phyloP scores from a whole-genome alignment of 768 basidiomycete genomes.

The Amanita brunnescens region DNA sequence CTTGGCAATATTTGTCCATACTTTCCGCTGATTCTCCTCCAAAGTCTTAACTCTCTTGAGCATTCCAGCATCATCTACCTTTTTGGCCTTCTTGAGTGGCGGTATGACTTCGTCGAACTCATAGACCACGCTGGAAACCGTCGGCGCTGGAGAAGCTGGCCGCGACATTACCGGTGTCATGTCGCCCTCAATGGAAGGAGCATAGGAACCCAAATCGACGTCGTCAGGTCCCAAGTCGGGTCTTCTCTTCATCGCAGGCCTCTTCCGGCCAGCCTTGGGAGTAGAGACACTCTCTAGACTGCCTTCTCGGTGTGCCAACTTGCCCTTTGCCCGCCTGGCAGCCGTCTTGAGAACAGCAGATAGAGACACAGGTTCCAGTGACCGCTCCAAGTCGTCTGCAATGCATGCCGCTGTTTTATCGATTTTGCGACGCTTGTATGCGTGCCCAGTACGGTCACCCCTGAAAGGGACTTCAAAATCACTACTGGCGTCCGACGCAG shows the following conservation, averaged over 20 bases:
- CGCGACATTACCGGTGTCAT: constrained; percentile 61
- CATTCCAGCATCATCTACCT: constrained; percentile 64
- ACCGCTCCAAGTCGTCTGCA: constrained; percentile 42
- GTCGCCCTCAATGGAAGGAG: constrained; percentile 59
- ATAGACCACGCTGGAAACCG: constrained; percentile 53
- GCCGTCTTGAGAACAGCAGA: constrained; percentile 21
- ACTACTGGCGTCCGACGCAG: constrained; percentile 51
- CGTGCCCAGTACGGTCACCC: constrained; percentile 33
- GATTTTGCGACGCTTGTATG: constrained; percentile 55
- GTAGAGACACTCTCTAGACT: constrained; percentile 54
- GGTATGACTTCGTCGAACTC: constrained; percentile 66
- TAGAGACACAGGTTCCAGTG: constrained; percentile 27
- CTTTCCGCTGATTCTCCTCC: constrained; percentile 80
- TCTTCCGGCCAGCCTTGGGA: constrained; percentile 48
- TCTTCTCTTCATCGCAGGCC: constrained; percentile 48
- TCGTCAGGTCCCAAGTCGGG: constrained; percentile 43
- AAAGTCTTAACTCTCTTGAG: constrained; percentile 66
- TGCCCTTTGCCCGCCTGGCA: constrained; percentile 46
- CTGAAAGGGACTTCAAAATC: constrained; percentile 40
- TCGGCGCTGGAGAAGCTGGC: constrained; percentile 58
- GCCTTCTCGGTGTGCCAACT: constrained; percentile 39
- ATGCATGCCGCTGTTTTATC: constrained; percentile 29
- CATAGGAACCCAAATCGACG: constrained; percentile 38
- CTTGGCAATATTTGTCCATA: constrained; percentile 84
- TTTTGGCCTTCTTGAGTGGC: constrained; percentile 67